Base-by-base conservation (phyloP, 495 filamentous ascomycete genomes). In the Aspergillus homomorphus region DNA sequence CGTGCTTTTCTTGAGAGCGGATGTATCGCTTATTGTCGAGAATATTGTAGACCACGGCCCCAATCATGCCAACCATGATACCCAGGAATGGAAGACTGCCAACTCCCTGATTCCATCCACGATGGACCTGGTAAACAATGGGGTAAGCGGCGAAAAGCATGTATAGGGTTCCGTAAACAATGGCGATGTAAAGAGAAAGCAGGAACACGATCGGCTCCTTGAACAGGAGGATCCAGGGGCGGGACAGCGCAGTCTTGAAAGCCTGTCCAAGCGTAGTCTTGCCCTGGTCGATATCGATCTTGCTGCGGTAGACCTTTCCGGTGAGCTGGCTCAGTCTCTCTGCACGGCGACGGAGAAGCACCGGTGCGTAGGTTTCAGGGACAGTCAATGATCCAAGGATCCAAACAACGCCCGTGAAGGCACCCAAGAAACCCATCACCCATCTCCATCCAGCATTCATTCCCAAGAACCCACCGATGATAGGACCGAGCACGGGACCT, bases 81-180 rank as follows among this genome's bases (percentile, higher is more conserved):
- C 90, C 90, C 4, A 86, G 65, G 73, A 94, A 96, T 7, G 90
- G 77, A 2, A 96, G 82, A n/a, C 89, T 89, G 1, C 84, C 79
- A 33, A 89, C 66, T 45, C 88, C 86, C 42, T 86, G 78, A 41
- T 79, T 81, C 92, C 91, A 96, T 62, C 85, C 84, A 28, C 91
- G 88, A 56, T 85, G 65, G 23, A 83, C 67, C 23, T 83, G 76
- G 72, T 90, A 96, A 53, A 96, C 86, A 54, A 95, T 87, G 5
- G 92, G 92, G 67, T 79, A 80, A 21, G 89, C 89, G 26, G 90
- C 85, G 72, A 97, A 96, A 62, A 94, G 80, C 59, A 96, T 83
- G 71, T 94, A 96, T 14, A 93, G 70, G 23, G 89, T 86, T 12
- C 89, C 86, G 65, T 91, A 92, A 10, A 85, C 75, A 57, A 91